A percentile compares a stretch with the other conserved stretches of the same genome.
phyloP scores from a whole-genome alignment of 345 rosid species.

The Acer saccharum region DNA sequence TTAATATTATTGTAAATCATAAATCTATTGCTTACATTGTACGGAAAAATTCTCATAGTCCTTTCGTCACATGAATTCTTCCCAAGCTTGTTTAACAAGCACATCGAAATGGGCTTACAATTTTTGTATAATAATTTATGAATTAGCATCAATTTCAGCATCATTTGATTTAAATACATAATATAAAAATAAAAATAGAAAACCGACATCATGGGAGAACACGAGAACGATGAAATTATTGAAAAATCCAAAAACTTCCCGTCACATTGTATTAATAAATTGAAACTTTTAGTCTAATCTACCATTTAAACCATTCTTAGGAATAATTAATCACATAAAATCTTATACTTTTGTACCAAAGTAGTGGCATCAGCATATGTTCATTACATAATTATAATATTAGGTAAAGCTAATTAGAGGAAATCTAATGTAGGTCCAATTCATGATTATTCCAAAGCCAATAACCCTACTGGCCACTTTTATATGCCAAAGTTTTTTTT shows the following conservation, averaged over 20 bases:
- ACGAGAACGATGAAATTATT: constrained; percentile 7
- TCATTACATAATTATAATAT: not conserved
- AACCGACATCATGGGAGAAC: not conserved
- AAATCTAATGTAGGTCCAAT: constrained; percentile 20
- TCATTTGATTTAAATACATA: not conserved
- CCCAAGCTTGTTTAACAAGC: not conserved
- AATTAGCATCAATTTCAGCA: not conserved
- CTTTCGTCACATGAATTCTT: constrained; percentile 7
- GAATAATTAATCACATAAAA: not conserved
- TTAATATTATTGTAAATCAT: not conserved
- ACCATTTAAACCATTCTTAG: not conserved
- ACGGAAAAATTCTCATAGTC: not conserved
- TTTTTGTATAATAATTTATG: not conserved
- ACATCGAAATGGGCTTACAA: not conserved
- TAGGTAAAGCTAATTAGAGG: not conserved
- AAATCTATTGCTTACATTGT: not conserved
- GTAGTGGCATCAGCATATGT: constrained; percentile 17
- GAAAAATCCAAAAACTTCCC: constrained; percentile 9
- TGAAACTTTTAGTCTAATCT: constrained; percentile 1
- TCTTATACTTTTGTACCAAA: not conserved
- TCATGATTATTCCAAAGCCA: constrained; percentile 28
- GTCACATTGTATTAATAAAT: not conserved
- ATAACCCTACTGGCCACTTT: not conserved
- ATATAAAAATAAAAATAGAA: no score
- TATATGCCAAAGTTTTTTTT: not conserved